A percentile compares a stretch with the other conserved stretches of the same genome.
These are phyloP conservation scores for Haplographium delicatum DNA, from an alignment of 495 filamentous ascomycete genomes.

Conservation along the genomic window DNA sequence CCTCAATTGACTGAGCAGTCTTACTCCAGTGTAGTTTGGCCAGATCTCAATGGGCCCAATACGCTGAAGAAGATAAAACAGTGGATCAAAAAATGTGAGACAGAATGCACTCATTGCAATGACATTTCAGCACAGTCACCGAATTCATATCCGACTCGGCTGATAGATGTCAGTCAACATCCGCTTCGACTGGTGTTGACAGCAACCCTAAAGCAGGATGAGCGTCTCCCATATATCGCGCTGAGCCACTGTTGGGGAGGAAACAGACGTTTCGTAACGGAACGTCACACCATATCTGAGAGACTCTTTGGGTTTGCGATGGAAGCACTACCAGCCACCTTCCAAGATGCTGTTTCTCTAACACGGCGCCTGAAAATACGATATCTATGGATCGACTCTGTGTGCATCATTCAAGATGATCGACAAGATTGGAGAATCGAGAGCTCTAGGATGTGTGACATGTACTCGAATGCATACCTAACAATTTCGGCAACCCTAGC, in stretches of 20 bases:
- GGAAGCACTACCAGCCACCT: slow-evolving; percentile 12
- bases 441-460: slow-evolving; percentile 1
- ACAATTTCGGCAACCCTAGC: slow-evolving; percentile 7
- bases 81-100: not conserved
- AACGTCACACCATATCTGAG: not conserved
- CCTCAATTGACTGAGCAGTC: not conserved
- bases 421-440: slow-evolving; percentile 11
- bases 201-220: not conserved
- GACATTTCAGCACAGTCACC: not conserved
- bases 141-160: slow-evolving; percentile 1
- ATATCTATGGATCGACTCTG: slow-evolving; percentile 34
- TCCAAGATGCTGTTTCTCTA: slow-evolving; percentile 28
- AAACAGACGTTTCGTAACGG: not conserved
- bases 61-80: not conserved
- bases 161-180: not conserved
- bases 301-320: not conserved
- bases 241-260: slow-evolving; percentile 11
- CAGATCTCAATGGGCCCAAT: not conserved
- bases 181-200: not conserved
- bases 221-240: slow-evolving; percentile 5
- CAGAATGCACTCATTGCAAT: not conserved
- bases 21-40: not conserved
- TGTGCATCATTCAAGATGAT: slow-evolving; percentile 27
- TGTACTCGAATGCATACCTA: slow-evolving; percentile 8
- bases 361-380: slow-evolving; percentile 21